These are phyloP conservation scores for Trebouxia sp. DNA, from an alignment of 139 green algal genomes.

Conservation along the genomic window DNA sequence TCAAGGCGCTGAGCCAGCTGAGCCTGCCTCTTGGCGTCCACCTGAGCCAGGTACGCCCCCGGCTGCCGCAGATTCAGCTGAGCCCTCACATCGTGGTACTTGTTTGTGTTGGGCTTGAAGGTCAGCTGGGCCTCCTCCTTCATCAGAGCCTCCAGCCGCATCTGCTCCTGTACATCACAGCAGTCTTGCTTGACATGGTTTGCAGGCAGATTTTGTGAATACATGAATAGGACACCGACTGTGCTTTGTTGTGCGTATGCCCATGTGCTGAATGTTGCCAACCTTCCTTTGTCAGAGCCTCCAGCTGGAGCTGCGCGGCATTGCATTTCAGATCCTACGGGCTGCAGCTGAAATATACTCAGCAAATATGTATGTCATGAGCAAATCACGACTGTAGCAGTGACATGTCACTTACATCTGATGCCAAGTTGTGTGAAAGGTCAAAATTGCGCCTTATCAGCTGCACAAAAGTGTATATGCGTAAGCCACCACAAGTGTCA, in stretches of 20 bases:
- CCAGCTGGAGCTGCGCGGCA: too few relatives aligned
- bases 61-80: constrained; percentile 31
- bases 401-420: too few relatives aligned
- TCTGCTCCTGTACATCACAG: constrained; percentile 35
- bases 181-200: background rate
- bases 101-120: constrained; percentile 30
- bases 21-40: background rate
- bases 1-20: constrained; percentile 13
- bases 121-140: constrained; percentile 36
- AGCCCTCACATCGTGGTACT: background rate
- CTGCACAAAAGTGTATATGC: too few relatives aligned
- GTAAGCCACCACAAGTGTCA: too few relatives aligned
- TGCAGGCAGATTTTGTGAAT: background rate
- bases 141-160: constrained; percentile 18
- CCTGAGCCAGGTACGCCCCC: constrained; percentile 22
- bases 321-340: too few relatives aligned
- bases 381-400: background rate
- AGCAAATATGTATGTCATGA: background rate
- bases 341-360: too few relatives aligned
- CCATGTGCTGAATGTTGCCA: too few relatives aligned
- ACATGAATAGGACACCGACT: too few relatives aligned
- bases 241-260: too few relatives aligned
- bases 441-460: too few relatives aligned
- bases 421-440: too few relatives aligned
- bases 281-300: too few relatives aligned